These are phyloP conservation scores for Podospora bellae-mahoneyi DNA, from an alignment of 495 filamentous ascomycete species.

Conservation along the genomic window DNA sequence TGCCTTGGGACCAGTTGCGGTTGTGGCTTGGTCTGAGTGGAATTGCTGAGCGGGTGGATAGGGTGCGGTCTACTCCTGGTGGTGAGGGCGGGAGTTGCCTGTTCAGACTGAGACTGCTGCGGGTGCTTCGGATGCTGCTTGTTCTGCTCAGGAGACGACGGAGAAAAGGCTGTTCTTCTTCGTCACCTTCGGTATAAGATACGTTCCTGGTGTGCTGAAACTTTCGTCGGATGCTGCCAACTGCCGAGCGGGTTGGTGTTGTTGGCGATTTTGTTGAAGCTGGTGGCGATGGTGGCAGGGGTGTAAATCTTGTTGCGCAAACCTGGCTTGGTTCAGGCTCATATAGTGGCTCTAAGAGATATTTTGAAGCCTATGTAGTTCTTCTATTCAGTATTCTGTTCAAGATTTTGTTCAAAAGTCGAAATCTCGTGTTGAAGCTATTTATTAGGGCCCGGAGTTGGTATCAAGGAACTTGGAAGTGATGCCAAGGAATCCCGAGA, in stretches of 20 bases:
- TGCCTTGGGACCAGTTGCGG: constrained; percentile 29
- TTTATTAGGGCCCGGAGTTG: not conserved
- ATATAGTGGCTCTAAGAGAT: constrained; percentile 55
- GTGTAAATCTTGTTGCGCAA: constrained; percentile 26
- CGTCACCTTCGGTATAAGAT: constrained; percentile 11
- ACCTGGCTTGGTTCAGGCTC: constrained; percentile 33
- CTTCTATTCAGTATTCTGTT: not conserved
- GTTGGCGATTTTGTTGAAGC: constrained; percentile 30
- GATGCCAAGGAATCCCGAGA: constrained; percentile 9
- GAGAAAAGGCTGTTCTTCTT: constrained; percentile 21
- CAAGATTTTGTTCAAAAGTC: not conserved
- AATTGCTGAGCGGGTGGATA: not conserved
- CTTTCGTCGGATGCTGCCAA: not conserved
- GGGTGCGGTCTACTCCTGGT: not conserved
- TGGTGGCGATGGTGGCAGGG: constrained; percentile 32
- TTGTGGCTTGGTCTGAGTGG: not conserved
- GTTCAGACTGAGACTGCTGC: constrained; percentile 12
- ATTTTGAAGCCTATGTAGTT: constrained; percentile 45
- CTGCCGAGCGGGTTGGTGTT: constrained; percentile 10
- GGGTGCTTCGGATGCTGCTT: constrained; percentile 16
- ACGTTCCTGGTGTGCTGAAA: constrained; percentile 12
- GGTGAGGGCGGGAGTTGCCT: constrained; percentile 17
- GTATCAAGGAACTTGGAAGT: not conserved
- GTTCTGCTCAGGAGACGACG: constrained; percentile 24
- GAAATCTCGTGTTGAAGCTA: not conserved